phyloP scores from a whole-genome alignment of 305 asterid genomes.

The Ilex paraguariensis region DNA sequence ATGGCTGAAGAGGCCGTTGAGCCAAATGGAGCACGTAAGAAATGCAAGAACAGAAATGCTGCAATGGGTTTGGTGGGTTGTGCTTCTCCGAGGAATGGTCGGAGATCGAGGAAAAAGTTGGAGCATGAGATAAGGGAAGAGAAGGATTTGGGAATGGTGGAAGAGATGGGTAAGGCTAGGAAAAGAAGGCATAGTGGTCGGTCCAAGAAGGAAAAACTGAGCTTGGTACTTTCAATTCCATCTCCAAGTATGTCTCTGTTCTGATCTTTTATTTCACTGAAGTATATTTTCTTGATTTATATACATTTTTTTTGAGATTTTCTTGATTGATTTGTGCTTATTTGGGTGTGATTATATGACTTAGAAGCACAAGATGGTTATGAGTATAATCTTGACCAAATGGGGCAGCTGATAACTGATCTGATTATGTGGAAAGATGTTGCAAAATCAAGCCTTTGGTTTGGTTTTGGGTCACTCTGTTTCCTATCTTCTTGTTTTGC shows the following conservation, averaged over 20 bases:
- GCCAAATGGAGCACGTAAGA: slow-evolving; percentile 33
- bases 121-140: slow-evolving; percentile 71
- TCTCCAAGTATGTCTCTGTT: slow-evolving; percentile 41
- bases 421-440: slow-evolving; percentile 93
- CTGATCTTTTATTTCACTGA: no score
- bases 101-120: slow-evolving; percentile 55
- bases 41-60: slow-evolving; percentile 41
- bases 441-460: slow-evolving; percentile 93
- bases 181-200: slow-evolving; percentile 54
- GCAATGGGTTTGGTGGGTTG: slow-evolving; percentile 14
- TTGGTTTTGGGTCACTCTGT: slow-evolving; percentile 81
- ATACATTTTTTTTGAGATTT: not conserved
- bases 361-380: slow-evolving; percentile 43
- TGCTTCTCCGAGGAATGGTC: slow-evolving; percentile 53
- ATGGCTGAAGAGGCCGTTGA: slow-evolving; percentile 46
- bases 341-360: slow-evolving; percentile 8
- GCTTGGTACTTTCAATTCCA: slow-evolving; percentile 25
- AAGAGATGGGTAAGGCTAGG: slow-evolving; percentile 57
- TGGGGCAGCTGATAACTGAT: slow-evolving; percentile 49
- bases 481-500: slow-evolving; percentile 80
- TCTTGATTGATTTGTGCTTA: not conserved
- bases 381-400: slow-evolving; percentile 42
- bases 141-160: slow-evolving; percentile 47
- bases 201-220: slow-evolving; percentile 46
- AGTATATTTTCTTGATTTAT: no score